Evolutionary conservation across 495 filamentous ascomycete genomes (phyloP), one percentile per base, ranked within the genome.

Genomic region (Evernia prunastri): DNA sequence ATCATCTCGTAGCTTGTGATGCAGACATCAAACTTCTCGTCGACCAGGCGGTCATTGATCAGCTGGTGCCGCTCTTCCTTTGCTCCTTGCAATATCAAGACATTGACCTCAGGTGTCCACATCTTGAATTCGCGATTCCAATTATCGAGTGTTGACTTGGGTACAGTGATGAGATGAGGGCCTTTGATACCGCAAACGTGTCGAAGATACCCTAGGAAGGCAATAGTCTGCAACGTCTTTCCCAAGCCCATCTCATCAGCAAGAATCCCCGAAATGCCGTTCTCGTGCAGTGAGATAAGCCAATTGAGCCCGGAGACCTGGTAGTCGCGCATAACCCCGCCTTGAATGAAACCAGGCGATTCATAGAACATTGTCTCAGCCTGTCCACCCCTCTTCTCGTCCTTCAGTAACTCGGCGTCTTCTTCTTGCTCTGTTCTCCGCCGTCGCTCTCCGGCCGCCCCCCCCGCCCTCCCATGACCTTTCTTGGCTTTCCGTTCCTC

Each of bases 1-100:
- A 99, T 89, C 90, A 96, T 95, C 72, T 96, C 91, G 74, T 96
- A 96, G 72, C 89, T 93, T n/a, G 91, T 96, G 66, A 96, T 89
- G 75, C 91, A 92, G 12, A 93, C 90, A 71, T 96, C 91, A 67
- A 96, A 96, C 60, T 93, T 89, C 74, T 96, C 91, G 63, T 94
- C 89, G 25, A 95, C 78, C 29, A 99, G 81, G 3, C 90, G 89
- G 23, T 97, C 92, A 66, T 90, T 89, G 74, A 99, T 97, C 59
- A 99, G 79, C 56, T 87, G 80, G 58, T 90, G 83, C 35, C 95
- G 87, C 75, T 96, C 90, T 12, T 99, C 95, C 71, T 99, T 99
- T 58, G 89, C 89, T 56, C 95, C 95, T 74, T 97, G 95, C 18
- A 99, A 80, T 15, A 99, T 91, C 17, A 99, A 80, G 13, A 99